Evolutionary conservation across 768 basidiomycete species (phyloP), one percentile per base, ranked within the genome.

Genomic region (Multifurca ochricompacta): DNA sequence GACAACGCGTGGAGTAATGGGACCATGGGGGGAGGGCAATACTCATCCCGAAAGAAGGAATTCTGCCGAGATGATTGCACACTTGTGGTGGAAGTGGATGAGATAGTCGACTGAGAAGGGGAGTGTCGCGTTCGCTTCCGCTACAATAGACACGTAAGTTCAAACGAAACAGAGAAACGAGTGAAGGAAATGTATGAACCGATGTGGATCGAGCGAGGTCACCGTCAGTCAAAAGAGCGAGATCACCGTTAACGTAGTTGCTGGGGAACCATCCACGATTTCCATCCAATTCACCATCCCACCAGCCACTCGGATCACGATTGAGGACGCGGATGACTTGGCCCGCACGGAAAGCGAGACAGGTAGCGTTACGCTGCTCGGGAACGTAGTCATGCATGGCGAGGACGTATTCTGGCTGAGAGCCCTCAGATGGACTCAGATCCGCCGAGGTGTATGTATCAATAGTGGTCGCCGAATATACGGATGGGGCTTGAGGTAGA

Each of bases 181-280:
- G 23, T 23, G 10, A 16, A 37, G 28, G 27, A 49, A 51, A 35
- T 11, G 31, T 18, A 64, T 83, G 74, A 59, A 75, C 74, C 53
- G 70, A 69, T 9, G 54, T 40, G 69, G 66, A 54, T 64, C 67
- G 58, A 48, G 77, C 69, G 19, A 79, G 70, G 54, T 83, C 77
- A 63, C 85, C 83, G 58, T 79, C 79, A 4, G 75, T 76, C 55
- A 84, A 64, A 35, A 80, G 74, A 48, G 75, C 75, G 47, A 78
- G 72, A 60, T 85, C 83, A 14, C 78, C 71, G 60, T 82, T 85
- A 59, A 91, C 88, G 71, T 96, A 98, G 70, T 98, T 99, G 64
- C 91, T 93, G 18, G 96, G 96, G 70, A 98, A 98, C 96, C 96
- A 99, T 11, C 96, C 96, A 63, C 94, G 74, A 56, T 83, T 72